Percentiles rank a stretch among this genome's conserved stretches.
Evolutionary conservation across 1,139 yeast species (phyloP).

Genomic region (Suhomyces anneliseae): DNA sequence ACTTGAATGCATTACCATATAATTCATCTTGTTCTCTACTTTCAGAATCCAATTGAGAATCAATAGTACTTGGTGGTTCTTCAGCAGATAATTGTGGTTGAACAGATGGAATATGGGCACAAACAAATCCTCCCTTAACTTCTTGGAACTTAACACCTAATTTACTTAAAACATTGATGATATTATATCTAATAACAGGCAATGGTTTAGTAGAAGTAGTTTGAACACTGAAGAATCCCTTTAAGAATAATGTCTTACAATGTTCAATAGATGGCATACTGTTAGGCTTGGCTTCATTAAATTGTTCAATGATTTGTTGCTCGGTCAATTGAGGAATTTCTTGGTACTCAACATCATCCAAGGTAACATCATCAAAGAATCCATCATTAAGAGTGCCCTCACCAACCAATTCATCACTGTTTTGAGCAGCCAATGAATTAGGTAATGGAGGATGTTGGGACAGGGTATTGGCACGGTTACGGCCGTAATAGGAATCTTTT

Average conservation of each 20-base stretch:
- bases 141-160: slow-evolving; percentile 84
- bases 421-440: slow-evolving; percentile 41
- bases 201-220: slow-evolving; percentile 92
- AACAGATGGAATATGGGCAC: slow-evolving; percentile 65
- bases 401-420: slow-evolving; percentile 40
- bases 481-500: slow-evolving; percentile 50
- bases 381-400: slow-evolving; percentile 35
- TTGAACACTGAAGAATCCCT: slow-evolving; percentile 94
- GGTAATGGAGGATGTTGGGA: slow-evolving; percentile 55
- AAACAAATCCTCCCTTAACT: slow-evolving; percentile 91
- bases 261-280: slow-evolving; percentile 93
- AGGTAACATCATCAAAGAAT: slow-evolving; percentile 65
- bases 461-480: slow-evolving; percentile 22
- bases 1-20: slow-evolving; percentile 47
- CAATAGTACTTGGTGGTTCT: slow-evolving; percentile 4
- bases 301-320: slow-evolving; percentile 64
- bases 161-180: slow-evolving; percentile 73
- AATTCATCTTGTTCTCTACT: slow-evolving; percentile 24
- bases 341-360: slow-evolving; percentile 42
- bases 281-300: slow-evolving; percentile 68
- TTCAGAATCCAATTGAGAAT: slow-evolving; percentile 7
- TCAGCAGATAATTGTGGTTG: slow-evolving; percentile 14
- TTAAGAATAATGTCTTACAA: slow-evolving; percentile 86
- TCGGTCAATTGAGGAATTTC: slow-evolving; percentile 52
- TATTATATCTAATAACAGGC: slow-evolving; percentile 83